Base-by-base conservation (phyloP, 1,284 basidiomycete species). In the Acaromyces ingoldii region DNA sequence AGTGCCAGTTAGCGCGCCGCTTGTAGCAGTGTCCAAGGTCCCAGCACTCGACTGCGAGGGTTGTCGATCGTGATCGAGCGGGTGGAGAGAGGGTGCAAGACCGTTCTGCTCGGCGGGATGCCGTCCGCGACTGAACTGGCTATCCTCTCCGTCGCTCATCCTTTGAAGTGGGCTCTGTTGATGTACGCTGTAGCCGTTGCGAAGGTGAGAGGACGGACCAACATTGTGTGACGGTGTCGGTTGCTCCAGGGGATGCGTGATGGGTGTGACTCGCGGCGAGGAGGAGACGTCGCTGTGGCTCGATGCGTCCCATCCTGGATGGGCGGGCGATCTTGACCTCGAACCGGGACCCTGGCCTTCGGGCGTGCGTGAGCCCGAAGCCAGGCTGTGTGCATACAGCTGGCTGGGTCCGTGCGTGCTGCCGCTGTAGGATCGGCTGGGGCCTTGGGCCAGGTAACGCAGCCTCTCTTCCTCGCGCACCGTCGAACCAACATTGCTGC, bases 381-480 rank as follows among this genome's bases (percentile, higher is more conserved):
- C 21, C 13, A 40, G 29, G 36, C 48, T 49, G 36, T 25, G 37
- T 21, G 45, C 15, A 31, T 28, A 28, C 15, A 38, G 36, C 28
- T 39, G 37, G 33, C 30, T 38, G 2, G 38, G 48, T 17, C 48
- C 48, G 17, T 4, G 4, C 36, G 30, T 42, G 4, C 22, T 37
- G 21, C 24, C 24, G 29, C 21, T 39, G n/a, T 21, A 4, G 15
- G 48, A 21, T 26, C 48, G n/a, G 26, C 21, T n/a, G 26, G 48
- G 48, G 15, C 48, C 48, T 26, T 49, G 19, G 9, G 48, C 48
- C n/a, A 49, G 26, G 37, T 49, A 49, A 10, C 48, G 36, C 15
- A 22, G 11, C 11, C 48, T 10, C 19, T 24, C 48, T 28, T 28
- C 17, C 17, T 49, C 25, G 33, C 21, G 17, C 17, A 45, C 21